phyloP scores from a whole-genome alignment of 73 alveolate genomes.

The Paramecium octaurelia region DNA sequence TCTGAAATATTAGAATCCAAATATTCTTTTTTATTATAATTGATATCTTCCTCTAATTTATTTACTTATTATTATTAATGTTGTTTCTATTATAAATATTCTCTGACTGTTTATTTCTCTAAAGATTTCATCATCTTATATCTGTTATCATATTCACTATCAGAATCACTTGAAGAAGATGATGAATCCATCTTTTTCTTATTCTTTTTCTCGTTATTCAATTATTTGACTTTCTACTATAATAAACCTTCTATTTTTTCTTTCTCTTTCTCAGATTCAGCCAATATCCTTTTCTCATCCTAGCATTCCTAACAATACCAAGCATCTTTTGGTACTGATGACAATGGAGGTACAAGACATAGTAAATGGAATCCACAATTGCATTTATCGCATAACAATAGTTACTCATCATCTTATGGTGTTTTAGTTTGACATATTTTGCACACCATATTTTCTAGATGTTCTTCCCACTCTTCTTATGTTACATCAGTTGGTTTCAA shows the following conservation, averaged over 20 bases:
- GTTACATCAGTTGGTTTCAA: constrained; percentile 68
- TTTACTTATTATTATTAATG: not conserved
- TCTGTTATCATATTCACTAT: constrained; percentile 35
- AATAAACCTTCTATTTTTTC: constrained; percentile 26
- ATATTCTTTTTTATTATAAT: not conserved
- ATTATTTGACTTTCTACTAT: not conserved
- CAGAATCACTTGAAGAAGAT: constrained; percentile 20
- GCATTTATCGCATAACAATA: constrained; percentile 64
- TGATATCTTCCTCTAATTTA: not conserved
- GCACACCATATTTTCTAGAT: constrained; percentile 62
- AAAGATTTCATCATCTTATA: not conserved
- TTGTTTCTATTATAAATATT: not conserved
- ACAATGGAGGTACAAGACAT: constrained; percentile 61
- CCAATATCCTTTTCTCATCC: constrained; percentile 5
- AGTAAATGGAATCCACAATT: constrained; percentile 65
- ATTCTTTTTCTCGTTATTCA: not conserved
- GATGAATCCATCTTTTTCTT: not conserved
- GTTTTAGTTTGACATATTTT: constrained; percentile 56
- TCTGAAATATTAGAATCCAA: not conserved
- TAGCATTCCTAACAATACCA: constrained; percentile 66
- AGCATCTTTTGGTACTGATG: constrained; percentile 61
- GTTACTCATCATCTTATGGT: constrained; percentile 61
- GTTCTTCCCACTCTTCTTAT: constrained; percentile 66
- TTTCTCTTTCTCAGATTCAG: constrained; percentile 25
- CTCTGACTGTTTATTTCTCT: not conserved